A percentile compares a stretch with the other conserved stretches of the same genome.
Evolutionary conservation across 75 land plant species (phyloP).

Genomic region (Selaginella tamariscina): DNA sequence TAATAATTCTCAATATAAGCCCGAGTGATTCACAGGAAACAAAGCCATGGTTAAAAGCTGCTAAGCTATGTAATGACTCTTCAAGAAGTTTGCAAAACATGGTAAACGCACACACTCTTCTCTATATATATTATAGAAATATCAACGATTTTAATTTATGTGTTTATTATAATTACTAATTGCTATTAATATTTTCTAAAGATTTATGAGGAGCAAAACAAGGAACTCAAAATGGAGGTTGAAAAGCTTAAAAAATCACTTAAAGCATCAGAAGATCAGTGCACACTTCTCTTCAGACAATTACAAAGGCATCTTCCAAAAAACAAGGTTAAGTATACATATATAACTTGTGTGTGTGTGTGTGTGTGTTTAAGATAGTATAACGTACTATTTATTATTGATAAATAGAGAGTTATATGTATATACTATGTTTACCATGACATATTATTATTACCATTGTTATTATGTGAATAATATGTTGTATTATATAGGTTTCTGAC

Average conservation of each 20-base stretch:
- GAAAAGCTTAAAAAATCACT: background rate
- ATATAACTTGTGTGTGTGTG: too few species aligned
- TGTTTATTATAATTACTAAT: background rate
- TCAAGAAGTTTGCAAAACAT: background rate
- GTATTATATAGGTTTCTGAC: too few species aligned
- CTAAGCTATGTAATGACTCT: background rate
- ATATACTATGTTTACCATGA: too few species aligned
- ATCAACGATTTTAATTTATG: background rate
- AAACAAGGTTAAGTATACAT: too few species aligned
- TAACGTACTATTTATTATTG: too few species aligned
- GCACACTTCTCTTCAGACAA: background rate
- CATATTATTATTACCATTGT: too few species aligned
- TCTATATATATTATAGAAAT: background rate
- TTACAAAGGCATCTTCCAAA: background rate
- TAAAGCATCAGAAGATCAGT: slow-evolving; percentile 4
- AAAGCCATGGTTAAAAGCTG: background rate
- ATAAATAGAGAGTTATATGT: too few species aligned
- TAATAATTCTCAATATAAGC: background rate
- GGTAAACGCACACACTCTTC: background rate
- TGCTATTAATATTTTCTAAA: background rate
- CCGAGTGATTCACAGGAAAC: background rate
- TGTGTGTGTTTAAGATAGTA: too few species aligned
- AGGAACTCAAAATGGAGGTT: slow-evolving; percentile 5
- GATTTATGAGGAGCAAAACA: background rate
- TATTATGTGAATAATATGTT: too few species aligned